These are phyloP conservation scores for Taxillus chinensis DNA, from an alignment of 164 flowering plant species.

Conservation along the genomic window DNA sequence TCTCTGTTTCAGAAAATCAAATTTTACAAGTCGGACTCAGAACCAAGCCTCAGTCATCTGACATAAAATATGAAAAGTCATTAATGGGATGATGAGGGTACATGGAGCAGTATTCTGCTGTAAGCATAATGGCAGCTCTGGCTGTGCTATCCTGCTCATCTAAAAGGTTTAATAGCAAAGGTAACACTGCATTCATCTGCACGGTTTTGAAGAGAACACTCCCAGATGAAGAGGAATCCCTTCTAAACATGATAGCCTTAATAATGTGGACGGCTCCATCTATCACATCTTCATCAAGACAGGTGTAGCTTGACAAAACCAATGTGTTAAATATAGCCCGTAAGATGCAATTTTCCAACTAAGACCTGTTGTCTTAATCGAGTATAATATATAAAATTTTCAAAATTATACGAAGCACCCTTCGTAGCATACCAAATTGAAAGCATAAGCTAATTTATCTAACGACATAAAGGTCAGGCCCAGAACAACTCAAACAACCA, in stretches of 20 bases:
- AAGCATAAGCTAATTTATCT: too few species aligned
- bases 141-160: slow-evolving; percentile 69
- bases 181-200: slow-evolving; percentile 37
- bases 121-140: slow-evolving; percentile 53
- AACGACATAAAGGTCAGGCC: too few species aligned
- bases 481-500: too few species aligned
- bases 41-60: slow-evolving; percentile 1
- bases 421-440: too few species aligned
- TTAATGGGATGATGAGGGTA: slow-evolving; percentile 17
- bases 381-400: too few species aligned
- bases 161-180: slow-evolving; percentile 49
- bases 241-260: slow-evolving; percentile 40
- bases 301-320: slow-evolving; percentile 42
- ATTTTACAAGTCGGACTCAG: slow-evolving; percentile 10
- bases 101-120: slow-evolving; percentile 71
- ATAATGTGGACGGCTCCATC: slow-evolving; percentile 51
- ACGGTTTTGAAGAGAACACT: slow-evolving; percentile 18
- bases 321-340: not conserved
- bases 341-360: too few species aligned
- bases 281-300: slow-evolving; percentile 50
- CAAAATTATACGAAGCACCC: too few species aligned
- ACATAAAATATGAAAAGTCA: not conserved
- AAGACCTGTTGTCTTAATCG: too few species aligned
- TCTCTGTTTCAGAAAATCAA: slow-evolving; percentile 37
- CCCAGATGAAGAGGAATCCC: slow-evolving; percentile 20